These are phyloP conservation scores for Lepidium sativum DNA, from an alignment of 345 rosid species.

Conservation along the genomic window DNA sequence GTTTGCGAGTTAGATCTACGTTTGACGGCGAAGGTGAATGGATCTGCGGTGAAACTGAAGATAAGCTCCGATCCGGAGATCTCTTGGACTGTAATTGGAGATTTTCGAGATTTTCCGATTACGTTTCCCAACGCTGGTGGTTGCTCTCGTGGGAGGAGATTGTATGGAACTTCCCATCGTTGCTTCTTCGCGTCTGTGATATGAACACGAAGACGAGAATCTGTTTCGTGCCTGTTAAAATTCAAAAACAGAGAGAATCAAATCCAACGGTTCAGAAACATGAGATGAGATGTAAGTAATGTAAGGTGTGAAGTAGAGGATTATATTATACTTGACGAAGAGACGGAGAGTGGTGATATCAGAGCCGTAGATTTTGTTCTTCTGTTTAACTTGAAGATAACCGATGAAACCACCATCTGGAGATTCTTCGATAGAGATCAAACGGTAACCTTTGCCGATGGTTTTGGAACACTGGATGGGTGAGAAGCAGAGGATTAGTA, in stretches of 20 bases:
- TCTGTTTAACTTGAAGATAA: conserved; percentile 67
- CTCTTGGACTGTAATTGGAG: conserved; percentile 39
- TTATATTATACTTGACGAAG: conserved; percentile 60
- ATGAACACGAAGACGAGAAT: conserved; percentile 66
- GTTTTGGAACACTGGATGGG: conserved; percentile 24
- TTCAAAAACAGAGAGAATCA: not conserved
- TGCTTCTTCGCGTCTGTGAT: conserved; percentile 81
- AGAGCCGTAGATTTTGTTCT: conserved; percentile 68
- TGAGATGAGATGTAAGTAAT: not conserved
- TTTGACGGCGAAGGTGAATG: conserved; percentile 82
- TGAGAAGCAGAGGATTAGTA: conserved; percentile 25
- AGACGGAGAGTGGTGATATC: conserved; percentile 73
- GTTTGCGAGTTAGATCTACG: conserved; percentile 68
- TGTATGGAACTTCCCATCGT: conserved; percentile 96
- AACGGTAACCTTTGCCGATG: conserved; percentile 85
- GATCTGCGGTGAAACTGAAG: conserved; percentile 61
- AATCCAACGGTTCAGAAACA: conserved; percentile 21
- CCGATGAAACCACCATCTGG: conserved; percentile 72
- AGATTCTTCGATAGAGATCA: conserved; percentile 67
- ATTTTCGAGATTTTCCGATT: conserved; percentile 44
- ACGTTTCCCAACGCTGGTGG: conserved; percentile 47
- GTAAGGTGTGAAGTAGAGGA: conserved; percentile 15
- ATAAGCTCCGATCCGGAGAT: conserved; percentile 54
- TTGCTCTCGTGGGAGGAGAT: conserved; percentile 64
- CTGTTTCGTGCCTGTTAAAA: conserved; percentile 63